Conservation (phyloP, 2,329 filamentous ascomycete genomes). For the Cytospora chrysosperma region DNA sequence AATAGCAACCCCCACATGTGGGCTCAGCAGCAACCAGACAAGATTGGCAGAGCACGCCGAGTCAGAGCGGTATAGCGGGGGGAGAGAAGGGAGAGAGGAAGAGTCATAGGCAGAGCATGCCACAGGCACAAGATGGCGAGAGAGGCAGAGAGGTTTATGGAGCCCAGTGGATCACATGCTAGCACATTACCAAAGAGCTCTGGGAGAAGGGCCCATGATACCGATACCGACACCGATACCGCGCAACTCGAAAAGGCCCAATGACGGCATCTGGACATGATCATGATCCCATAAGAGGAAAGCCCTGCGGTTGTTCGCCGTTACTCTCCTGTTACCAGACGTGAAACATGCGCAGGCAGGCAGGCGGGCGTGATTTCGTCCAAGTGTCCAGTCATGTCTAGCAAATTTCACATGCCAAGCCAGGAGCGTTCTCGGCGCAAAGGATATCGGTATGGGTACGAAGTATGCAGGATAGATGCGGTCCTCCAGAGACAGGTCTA, state of each 20-base stretch:
- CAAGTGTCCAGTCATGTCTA: background rate
- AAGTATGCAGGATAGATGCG: background rate
- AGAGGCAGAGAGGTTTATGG: background rate
- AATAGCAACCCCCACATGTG: conserved; percentile 21
- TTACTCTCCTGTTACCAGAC: background rate
- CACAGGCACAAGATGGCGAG: no score
- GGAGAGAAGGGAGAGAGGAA: background rate
- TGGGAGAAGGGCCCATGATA: background rate
- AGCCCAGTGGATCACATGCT: background rate
- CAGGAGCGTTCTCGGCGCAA: background rate
- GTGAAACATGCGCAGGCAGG: background rate
- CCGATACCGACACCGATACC: no score
- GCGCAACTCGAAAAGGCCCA: background rate
- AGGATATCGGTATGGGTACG: background rate
- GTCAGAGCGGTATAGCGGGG: background rate
- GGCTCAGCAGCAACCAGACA: conserved; percentile 7
- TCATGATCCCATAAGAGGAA: background rate
- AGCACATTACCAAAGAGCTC: background rate
- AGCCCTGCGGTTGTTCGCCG: background rate
- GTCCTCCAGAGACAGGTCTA: background rate
- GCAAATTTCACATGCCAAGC: background rate
- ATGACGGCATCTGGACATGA: conserved; percentile 4
- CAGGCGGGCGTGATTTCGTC: no score
- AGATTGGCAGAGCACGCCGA: conserved; percentile 4
- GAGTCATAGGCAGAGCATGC: no score